These are phyloP conservation scores for Cicer pinnatifidum DNA, from an alignment of 306 rosid species.

Conservation along the genomic window DNA sequence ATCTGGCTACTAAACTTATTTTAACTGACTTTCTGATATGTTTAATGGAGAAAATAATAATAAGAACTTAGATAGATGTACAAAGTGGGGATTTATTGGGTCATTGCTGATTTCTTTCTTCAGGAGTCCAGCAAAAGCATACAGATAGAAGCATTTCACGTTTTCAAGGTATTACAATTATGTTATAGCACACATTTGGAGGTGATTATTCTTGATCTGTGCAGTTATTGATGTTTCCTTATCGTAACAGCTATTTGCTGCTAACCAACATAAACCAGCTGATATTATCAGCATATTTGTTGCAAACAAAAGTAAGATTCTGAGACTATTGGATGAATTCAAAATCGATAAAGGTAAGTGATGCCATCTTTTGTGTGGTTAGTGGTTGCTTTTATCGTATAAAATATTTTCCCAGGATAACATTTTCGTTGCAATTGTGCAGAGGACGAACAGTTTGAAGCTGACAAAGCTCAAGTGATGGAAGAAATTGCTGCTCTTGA, in stretches of 20 bases:
- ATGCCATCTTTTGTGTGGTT: slow-evolving; percentile 12
- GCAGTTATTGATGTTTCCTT: slow-evolving; percentile 43
- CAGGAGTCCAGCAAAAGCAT: slow-evolving; percentile 99
- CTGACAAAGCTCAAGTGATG: slow-evolving; percentile 96
- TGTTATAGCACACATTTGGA: slow-evolving; percentile 17
- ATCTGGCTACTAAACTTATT: slow-evolving; percentile 19
- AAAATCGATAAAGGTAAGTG: slow-evolving; percentile 81
- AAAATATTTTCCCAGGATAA: slow-evolving; percentile 30
- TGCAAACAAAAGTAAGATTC: slow-evolving; percentile 86
- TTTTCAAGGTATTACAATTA: slow-evolving; percentile 75
- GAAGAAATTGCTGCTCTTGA: slow-evolving; percentile 87
- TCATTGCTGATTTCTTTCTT: slow-evolving; percentile 42
- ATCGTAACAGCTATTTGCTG: slow-evolving; percentile 81
- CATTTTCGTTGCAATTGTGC: slow-evolving; percentile 42
- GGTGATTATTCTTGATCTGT: slow-evolving; percentile 4
- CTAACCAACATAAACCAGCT: slow-evolving; percentile 89
- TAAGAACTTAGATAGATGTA: slow-evolving; percentile 8
- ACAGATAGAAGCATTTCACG: slow-evolving; percentile 96
- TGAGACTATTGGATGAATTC: slow-evolving; percentile 89
- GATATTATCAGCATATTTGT: slow-evolving; percentile 81
- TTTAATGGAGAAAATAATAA: slow-evolving; percentile 16
- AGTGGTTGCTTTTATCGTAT: slow-evolving; percentile 30
- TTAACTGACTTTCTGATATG: slow-evolving; percentile 22
- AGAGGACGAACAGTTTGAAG: slow-evolving; percentile 97
- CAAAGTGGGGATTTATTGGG: slow-evolving; percentile 10